Conservation (phyloP, 2,329 filamentous ascomycete genomes). For the Dactylellina drechsleri region DNA sequence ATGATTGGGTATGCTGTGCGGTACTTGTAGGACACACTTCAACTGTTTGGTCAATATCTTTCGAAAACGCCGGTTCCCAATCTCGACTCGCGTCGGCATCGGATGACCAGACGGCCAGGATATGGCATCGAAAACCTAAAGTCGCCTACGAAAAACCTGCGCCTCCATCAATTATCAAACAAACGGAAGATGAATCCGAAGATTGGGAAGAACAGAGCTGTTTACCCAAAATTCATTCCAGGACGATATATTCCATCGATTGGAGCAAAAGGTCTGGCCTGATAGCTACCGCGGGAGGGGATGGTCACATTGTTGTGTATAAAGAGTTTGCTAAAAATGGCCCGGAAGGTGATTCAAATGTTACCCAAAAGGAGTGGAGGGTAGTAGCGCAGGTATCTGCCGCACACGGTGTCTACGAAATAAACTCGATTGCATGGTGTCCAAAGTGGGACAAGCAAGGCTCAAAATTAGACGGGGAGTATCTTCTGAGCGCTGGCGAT, state of each 20-base stretch:
- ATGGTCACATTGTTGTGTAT: slow-evolving; percentile 83
- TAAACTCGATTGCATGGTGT: slow-evolving; percentile 93
- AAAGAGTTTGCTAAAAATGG: slow-evolving; percentile 66
- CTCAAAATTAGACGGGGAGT: slow-evolving; percentile 72
- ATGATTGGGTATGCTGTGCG: slow-evolving; percentile 92
- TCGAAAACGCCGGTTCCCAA: slow-evolving; percentile 68
- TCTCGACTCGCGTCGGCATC: slow-evolving; percentile 80
- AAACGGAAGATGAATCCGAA: slow-evolving; percentile 75
- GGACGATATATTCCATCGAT: slow-evolving; percentile 82
- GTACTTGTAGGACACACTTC: slow-evolving; percentile 81
- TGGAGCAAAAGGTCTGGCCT: slow-evolving; percentile 84
- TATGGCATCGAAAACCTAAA: slow-evolving; percentile 75
- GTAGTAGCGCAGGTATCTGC: slow-evolving; percentile 75
- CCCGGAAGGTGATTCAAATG: slow-evolving; percentile 58
- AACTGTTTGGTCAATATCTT: slow-evolving; percentile 91
- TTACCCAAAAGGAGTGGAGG: slow-evolving; percentile 69
- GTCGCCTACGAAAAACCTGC: slow-evolving; percentile 64
- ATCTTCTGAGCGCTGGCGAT: slow-evolving; percentile 89
- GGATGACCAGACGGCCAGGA: slow-evolving; percentile 79
- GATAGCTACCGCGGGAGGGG: slow-evolving; percentile 87
- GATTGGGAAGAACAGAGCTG: slow-evolving; percentile 81
- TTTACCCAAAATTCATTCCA: slow-evolving; percentile 79
- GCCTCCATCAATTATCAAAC: slow-evolving; percentile 86
- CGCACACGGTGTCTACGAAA: slow-evolving; percentile 89
- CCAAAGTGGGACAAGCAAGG: slow-evolving; percentile 75